A percentile compares a stretch with the other conserved stretches of the same genome.
Evolutionary conservation across 805 yeast genomes (phyloP).

Genomic region (Kazachstania taianensis): DNA sequence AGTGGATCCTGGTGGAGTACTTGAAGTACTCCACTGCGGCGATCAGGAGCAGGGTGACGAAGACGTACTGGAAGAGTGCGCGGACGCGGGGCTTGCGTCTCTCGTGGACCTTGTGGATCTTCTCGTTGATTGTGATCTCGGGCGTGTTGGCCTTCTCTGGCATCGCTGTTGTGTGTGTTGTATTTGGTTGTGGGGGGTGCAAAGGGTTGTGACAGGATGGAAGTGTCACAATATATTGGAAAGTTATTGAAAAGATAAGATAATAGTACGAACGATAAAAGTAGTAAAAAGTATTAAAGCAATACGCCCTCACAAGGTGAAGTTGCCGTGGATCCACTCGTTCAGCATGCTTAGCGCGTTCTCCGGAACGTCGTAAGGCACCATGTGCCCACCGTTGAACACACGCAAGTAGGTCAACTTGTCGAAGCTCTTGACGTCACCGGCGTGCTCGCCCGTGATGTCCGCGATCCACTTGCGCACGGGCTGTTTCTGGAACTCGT

Average conservation of each 20-base stretch:
- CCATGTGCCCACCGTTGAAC: slow-evolving; percentile 93
- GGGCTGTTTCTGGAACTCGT: slow-evolving; percentile 40
- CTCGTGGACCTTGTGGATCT: slow-evolving; percentile 1
- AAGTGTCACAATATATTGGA: too few relatives aligned
- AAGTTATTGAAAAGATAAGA: too few relatives aligned
- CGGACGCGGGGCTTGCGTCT: slow-evolving; percentile 7
- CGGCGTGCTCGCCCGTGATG: slow-evolving; percentile 45
- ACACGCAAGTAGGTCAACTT: slow-evolving; percentile 74
- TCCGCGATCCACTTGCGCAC: slow-evolving; percentile 36
- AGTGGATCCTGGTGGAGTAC: slow-evolving; percentile 31
- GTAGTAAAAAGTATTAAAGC: too few relatives aligned
- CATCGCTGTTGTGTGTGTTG: too few relatives aligned
- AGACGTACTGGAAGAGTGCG: slow-evolving; percentile 23
- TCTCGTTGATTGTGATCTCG: too few relatives aligned
- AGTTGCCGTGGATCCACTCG: slow-evolving; percentile 73
- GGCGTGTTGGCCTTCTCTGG: too few relatives aligned
- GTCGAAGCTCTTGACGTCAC: slow-evolving; percentile 56
- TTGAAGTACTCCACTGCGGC: slow-evolving; percentile 37
- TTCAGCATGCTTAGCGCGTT: slow-evolving; percentile 71
- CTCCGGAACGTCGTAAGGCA: slow-evolving; percentile 81
- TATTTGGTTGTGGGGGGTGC: too few relatives aligned
- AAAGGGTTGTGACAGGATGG: too few relatives aligned
- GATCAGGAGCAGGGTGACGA: slow-evolving; percentile 25
- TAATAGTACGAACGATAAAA: too few relatives aligned
- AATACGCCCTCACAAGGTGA: slow-evolving; percentile 24